Conservation (phyloP, 306 rosid genomes). For the Vigna hirtella region DNA sequence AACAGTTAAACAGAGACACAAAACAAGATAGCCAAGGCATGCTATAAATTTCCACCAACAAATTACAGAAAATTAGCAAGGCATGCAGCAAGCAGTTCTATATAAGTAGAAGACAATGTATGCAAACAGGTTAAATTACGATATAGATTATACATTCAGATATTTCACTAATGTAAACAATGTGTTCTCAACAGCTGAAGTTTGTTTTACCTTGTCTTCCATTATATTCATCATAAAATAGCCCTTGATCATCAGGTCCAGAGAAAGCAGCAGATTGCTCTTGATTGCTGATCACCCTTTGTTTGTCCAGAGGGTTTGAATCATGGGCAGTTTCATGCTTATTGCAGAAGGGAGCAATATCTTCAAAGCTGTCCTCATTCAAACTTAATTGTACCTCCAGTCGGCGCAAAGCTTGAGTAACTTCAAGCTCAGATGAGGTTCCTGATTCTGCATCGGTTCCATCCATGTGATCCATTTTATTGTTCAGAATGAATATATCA, state of each 20-base stretch:
- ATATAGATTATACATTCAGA: slow-evolving; percentile 3
- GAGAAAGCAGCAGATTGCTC: slow-evolving; percentile 55
- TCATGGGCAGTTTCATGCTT: slow-evolving; percentile 50
- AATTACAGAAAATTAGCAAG: neutral
- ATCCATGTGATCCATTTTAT: slow-evolving; percentile 52
- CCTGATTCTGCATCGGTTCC: slow-evolving; percentile 57
- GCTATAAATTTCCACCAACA: slow-evolving; percentile 28
- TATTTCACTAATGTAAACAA: slow-evolving; percentile 31
- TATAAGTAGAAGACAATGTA: slow-evolving; percentile 13
- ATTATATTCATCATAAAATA: slow-evolving; percentile 53
- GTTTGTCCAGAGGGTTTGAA: slow-evolving; percentile 49
- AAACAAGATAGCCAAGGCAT: slow-evolving; percentile 6
- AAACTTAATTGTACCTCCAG: slow-evolving; percentile 91
- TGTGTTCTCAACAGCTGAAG: slow-evolving; percentile 30
- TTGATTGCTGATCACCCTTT: slow-evolving; percentile 48
- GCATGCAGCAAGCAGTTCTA: neutral
- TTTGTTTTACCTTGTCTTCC: slow-evolving; percentile 62
- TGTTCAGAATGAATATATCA: slow-evolving; percentile 45
- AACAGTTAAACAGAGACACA: slow-evolving; percentile 1
- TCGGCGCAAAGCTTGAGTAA: slow-evolving; percentile 76
- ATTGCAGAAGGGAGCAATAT: slow-evolving; percentile 47
- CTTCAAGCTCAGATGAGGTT: slow-evolving; percentile 52
- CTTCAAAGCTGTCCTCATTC: slow-evolving; percentile 65
- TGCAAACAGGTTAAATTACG: slow-evolving; percentile 19
- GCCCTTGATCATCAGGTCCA: slow-evolving; percentile 53